phyloP scores from a whole-genome alignment of 257 asterid genomes.

The Scutellaria minor region DNA sequence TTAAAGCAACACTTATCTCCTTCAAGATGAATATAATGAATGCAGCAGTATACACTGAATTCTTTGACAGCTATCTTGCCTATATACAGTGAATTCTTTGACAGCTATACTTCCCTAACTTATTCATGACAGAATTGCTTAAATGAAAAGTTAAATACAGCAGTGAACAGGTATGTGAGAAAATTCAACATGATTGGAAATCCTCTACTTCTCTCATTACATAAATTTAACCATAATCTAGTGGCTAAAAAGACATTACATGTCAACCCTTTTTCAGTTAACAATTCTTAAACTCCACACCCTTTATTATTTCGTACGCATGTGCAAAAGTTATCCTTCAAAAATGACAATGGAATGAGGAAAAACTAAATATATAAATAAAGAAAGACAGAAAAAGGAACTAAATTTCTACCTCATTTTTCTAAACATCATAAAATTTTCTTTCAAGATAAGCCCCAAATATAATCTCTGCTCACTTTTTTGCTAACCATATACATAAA shows the following conservation, averaged over 20 bases:
- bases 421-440: not conserved
- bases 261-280: not conserved
- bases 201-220: slow-evolving; percentile 9
- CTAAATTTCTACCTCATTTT: slow-evolving; percentile 8
- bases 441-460: slow-evolving; percentile 19
- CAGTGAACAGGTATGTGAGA: not conserved
- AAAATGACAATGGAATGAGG: not conserved
- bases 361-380: not conserved
- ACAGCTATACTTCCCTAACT: not conserved
- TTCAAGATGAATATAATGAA: slow-evolving; percentile 3
- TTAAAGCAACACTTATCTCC: not conserved
- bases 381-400: not conserved
- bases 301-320: not conserved
- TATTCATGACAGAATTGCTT: not conserved
- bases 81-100: too few species aligned
- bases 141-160: not conserved
- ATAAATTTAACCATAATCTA: slow-evolving; percentile 5
- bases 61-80: not conserved
- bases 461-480: slow-evolving; percentile 17
- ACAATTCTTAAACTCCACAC: not conserved
- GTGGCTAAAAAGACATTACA: not conserved
- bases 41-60: not conserved
- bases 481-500: not conserved
- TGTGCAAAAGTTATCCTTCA: not conserved
- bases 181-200: not conserved